Evolutionary conservation across 2,329 filamentous ascomycete genomes (phyloP).

Genomic region (Drechslerella dactyloides): DNA sequence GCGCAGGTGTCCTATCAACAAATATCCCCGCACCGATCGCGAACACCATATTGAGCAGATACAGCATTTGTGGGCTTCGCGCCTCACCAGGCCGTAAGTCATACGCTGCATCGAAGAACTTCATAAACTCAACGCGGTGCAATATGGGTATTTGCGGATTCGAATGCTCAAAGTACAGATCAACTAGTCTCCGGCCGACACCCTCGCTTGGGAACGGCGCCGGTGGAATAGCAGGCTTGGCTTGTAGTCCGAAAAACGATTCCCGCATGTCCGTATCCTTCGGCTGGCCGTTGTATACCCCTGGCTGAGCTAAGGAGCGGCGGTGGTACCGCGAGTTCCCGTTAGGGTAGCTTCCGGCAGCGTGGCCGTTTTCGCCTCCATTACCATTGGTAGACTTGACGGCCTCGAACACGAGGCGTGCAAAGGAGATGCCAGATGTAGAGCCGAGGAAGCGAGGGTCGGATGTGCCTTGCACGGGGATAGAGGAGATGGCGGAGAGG

Average conservation of each 20-base stretch:
- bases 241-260: conserved; percentile 95
- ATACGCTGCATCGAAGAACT: conserved; percentile 83
- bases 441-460: conserved; percentile 83
- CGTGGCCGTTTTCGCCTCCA: conserved; percentile 13
- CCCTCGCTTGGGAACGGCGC: conserved; percentile 81
- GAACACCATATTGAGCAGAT: conserved; percentile 95
- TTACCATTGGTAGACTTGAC: conserved; percentile 69
- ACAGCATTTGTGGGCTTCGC: conserved; percentile 71
- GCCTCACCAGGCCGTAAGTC: conserved; percentile 65
- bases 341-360: conserved; percentile 59
- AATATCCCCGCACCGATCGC: conserved; percentile 95
- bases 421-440: conserved; percentile 90
- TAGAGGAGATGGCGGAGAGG: conserved; percentile 39
- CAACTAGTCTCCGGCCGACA: conserved; percentile 74
- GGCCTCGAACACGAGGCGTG: conserved; percentile 89
- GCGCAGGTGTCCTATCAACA: conserved; percentile 64
- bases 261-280: conserved; percentile 85
- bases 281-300: conserved; percentile 53
- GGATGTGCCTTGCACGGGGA: conserved; percentile 68
- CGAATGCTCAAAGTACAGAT: conserved; percentile 91
- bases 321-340: conserved; percentile 60
- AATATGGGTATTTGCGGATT: conserved; percentile 95
- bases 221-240: conserved; percentile 82
- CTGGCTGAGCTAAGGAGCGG: conserved; percentile 58
- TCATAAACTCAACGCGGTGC: conserved; percentile 86